phyloP scores from a whole-genome alignment of 495 filamentous ascomycete genomes.

The Mytilinidion resinicola region DNA sequence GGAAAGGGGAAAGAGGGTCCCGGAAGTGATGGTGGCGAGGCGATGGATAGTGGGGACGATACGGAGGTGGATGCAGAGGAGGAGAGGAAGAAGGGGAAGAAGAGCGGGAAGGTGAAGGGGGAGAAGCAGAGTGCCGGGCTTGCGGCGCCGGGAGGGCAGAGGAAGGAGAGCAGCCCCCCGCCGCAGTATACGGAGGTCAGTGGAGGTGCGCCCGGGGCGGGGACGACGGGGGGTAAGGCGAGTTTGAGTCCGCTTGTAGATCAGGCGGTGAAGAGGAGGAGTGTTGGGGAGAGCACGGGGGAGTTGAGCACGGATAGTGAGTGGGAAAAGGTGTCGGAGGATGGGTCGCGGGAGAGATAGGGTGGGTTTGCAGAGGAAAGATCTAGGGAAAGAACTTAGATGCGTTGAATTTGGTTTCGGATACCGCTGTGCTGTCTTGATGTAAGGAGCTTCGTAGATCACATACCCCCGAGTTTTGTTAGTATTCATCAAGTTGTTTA shows the following conservation, averaged over 20 bases:
- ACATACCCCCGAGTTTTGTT: too few relatives aligned
- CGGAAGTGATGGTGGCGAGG: conserved; percentile 29
- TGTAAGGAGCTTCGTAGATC: too few relatives aligned
- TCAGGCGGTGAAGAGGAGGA: conserved; percentile 24
- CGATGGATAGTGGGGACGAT: conserved; percentile 33
- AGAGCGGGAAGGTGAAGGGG: conserved; percentile 10
- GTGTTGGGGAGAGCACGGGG: conserved; percentile 25
- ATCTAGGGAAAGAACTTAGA: too few relatives aligned
- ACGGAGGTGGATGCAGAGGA: conserved; percentile 23
- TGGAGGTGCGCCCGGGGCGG: conserved; percentile 1
- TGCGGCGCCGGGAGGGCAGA: background rate
- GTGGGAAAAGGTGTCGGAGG: conserved; percentile 40
- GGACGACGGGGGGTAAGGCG: conserved; percentile 14
- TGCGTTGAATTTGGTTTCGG: too few relatives aligned
- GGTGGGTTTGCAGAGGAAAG: background rate
- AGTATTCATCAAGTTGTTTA: too few relatives aligned
- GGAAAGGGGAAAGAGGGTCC: conserved; percentile 33
- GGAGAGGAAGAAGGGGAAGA: conserved; percentile 17
- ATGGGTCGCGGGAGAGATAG: background rate
- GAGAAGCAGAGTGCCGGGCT: conserved; percentile 5
- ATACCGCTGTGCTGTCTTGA: too few relatives aligned
- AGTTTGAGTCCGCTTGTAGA: conserved; percentile 13
- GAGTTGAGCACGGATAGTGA: conserved; percentile 42
- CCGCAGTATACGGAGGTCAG: conserved; percentile 3
- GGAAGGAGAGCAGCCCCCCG: conserved; percentile 6